Conservation (phyloP, 2,329 filamentous ascomycete species). For the Albifimbria verrucaria region DNA sequence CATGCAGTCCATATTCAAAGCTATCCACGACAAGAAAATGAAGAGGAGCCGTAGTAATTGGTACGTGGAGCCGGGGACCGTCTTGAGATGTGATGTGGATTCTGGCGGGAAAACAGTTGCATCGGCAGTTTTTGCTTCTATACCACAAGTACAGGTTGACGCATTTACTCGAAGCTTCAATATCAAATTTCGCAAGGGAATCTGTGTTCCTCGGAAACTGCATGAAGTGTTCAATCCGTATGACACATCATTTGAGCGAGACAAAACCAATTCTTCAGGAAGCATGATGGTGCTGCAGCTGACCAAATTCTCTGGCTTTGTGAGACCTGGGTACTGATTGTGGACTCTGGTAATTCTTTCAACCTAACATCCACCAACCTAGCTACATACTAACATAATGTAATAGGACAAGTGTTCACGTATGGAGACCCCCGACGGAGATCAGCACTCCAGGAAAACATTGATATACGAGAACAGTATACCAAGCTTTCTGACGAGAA, state of each 20-base stretch:
- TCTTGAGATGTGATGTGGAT: slow-evolving; percentile 1
- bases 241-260: slow-evolving; percentile 3
- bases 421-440: slow-evolving; percentile 1
- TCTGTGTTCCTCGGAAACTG: slow-evolving; percentile 3
- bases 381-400: not conserved
- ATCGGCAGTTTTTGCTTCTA: slow-evolving; percentile 1
- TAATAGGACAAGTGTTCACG: not conserved
- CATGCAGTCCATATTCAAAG: slow-evolving; percentile 3
- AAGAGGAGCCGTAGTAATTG: slow-evolving; percentile 1
- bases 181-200: slow-evolving; percentile 2
- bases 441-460: slow-evolving; percentile 1
- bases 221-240: slow-evolving; percentile 2
- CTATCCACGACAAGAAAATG: slow-evolving; percentile 2
- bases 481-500: not conserved
- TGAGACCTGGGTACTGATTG: slow-evolving; percentile 4
- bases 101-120: slow-evolving; percentile 1
- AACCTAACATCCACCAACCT: not conserved
- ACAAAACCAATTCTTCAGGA: slow-evolving; percentile 3
- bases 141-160: slow-evolving; percentile 1
- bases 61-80: slow-evolving; percentile 2
- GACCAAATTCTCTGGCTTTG: slow-evolving; percentile 3
- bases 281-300: not conserved
- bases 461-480: not conserved
- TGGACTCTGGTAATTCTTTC: slow-evolving; percentile 1
- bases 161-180: not conserved